Evolutionary conservation across 176 grass and related monocot species (phyloP), one percentile per base, ranked within the genome.

Genomic region (Carex littledalei): DNA sequence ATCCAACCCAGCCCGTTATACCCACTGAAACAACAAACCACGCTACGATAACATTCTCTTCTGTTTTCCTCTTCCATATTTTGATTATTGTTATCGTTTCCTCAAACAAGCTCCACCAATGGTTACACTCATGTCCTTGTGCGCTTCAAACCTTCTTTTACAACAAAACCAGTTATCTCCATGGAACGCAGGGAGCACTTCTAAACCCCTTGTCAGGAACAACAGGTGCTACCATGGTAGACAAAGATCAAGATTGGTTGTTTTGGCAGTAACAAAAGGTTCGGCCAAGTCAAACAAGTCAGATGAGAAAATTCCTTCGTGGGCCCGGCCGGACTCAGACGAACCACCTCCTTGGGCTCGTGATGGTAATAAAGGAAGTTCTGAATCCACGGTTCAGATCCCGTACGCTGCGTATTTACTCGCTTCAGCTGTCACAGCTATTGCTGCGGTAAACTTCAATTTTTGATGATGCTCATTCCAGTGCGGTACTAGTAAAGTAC

Each of bases 321-420:
- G 95, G 95, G 95, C 91, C 39, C 82, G 65, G 17, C 89, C 91
- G 0, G 93, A 90, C 53, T 88, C 95, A 5, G 86, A 93, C 35
- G 93, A 98, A 81, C 91, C 95, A 4, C 91, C 93, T 15, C 95
- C 95, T 5, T 98, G 93, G 93, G 91, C 71, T 37, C 89, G 88
- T 77, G 41, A 83, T 26, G 93, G 89, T 20, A 88, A 84, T 15
- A 85, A 72, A 11, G 67, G 69, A 73, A 86, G 63, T 57, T 18
- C 78, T 57, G 41, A 84, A 29, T 70, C 73, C 31, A 81, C 88
- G 53, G 78, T 63, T 58, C 57, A 88, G 77, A 83, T 95, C 16
- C 95, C 93, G 0, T 95, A 88, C 86, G 87, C 84, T 86, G 91
- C 86, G 0, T 98, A 98, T 89, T 89, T 98, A 57, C 91, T 98